phyloP scores from a whole-genome alignment of 805 yeast genomes.

The Starmerella tilneyi region DNA sequence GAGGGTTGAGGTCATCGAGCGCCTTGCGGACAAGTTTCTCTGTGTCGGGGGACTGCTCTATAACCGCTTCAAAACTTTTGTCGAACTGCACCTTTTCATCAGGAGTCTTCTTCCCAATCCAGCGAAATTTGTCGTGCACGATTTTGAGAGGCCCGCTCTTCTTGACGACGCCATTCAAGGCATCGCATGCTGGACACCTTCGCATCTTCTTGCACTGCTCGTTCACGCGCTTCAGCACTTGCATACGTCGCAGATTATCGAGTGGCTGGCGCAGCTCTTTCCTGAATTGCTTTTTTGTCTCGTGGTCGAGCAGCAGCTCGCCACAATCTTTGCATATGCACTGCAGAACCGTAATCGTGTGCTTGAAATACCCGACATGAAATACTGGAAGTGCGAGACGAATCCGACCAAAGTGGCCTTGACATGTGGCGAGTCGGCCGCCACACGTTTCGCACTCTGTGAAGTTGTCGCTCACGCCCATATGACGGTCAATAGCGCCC shows the following conservation, averaged over 20 bases:
- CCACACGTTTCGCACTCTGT: conserved; percentile 83
- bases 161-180: conserved; percentile 91
- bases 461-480: conserved; percentile 91
- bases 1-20: conserved; percentile 86
- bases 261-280: conserved; percentile 77
- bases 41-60: conserved; percentile 69
- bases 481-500: conserved; percentile 83
- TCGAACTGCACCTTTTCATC: conserved; percentile 84
- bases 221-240: conserved; percentile 62
- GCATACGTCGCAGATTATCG: conserved; percentile 89
- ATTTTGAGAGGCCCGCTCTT: conserved; percentile 94
- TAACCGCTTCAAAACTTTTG: conserved; percentile 67
- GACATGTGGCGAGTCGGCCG: conserved; percentile 86
- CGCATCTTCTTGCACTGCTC: conserved; percentile 96
- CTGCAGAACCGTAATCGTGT: conserved; percentile 78
- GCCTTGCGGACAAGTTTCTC: conserved; percentile 80
- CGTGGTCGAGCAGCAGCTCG: conserved; percentile 61
- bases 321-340: conserved; percentile 87
- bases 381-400: conserved; percentile 89
- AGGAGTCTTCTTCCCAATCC: conserved; percentile 82
- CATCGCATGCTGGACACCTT: conserved; percentile 66
- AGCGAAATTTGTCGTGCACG: conserved; percentile 89
- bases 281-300: conserved; percentile 55
- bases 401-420: conserved; percentile 96
- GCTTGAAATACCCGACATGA: conserved; percentile 94